Conservation (phyloP, 345 rosid species). For the Salix dunnii region DNA sequence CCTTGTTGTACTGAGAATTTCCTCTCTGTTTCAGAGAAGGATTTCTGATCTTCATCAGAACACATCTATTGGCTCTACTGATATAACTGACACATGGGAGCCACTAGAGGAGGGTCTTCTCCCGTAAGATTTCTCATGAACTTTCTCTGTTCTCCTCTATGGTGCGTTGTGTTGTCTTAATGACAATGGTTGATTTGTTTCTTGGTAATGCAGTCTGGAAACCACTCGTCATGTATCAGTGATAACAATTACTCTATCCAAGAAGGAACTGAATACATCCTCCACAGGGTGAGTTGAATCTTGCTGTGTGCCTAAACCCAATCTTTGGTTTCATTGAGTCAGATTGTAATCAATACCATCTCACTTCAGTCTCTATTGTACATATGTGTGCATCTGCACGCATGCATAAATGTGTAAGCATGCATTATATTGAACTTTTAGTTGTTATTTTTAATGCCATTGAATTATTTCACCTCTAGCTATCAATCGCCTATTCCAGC, state of each 20-base stretch:
- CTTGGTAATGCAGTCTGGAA: slow-evolving; percentile 23
- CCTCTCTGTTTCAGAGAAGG: slow-evolving; percentile 22
- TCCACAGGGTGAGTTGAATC: slow-evolving; percentile 25
- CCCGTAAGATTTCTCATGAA: slow-evolving; percentile 21
- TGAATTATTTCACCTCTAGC: slow-evolving; percentile 4
- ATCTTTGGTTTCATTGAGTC: background rate
- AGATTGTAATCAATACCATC: background rate
- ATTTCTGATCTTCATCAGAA: slow-evolving; percentile 31
- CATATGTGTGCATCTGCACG: background rate
- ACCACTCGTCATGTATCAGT: slow-evolving; percentile 39
- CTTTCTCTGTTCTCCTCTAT: background rate
- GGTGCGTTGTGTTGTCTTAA: background rate
- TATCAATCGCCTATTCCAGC: slow-evolving; percentile 36
- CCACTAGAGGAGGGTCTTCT: slow-evolving; percentile 40
- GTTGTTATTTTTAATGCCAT: background rate
- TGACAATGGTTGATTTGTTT: background rate
- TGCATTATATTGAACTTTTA: background rate
- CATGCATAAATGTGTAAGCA: background rate
- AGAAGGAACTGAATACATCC: slow-evolving; percentile 26
- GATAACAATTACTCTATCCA: slow-evolving; percentile 31
- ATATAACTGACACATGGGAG: slow-evolving; percentile 38
- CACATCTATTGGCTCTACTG: slow-evolving; percentile 28
- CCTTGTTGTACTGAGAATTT: background rate
- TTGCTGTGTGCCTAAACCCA: background rate
- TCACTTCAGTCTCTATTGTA: background rate